Conservation (phyloP, 2,329 filamentous ascomycete species). For the Aspergillus niger region DNA sequence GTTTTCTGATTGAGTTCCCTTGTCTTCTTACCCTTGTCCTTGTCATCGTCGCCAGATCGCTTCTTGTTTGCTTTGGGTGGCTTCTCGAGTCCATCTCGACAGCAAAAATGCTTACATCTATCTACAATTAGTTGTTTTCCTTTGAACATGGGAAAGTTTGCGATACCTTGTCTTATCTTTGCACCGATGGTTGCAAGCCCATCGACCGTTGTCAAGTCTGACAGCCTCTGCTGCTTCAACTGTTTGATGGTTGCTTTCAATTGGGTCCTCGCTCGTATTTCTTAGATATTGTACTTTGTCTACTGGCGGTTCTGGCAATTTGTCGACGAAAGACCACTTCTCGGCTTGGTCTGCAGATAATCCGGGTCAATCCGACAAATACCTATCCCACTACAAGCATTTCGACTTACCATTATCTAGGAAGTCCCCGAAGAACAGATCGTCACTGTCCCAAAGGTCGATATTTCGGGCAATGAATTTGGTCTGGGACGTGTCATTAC, state of each 20-base stretch:
- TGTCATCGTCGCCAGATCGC: constrained; percentile 12
- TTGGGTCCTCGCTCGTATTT: too few relatives aligned
- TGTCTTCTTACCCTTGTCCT: constrained; percentile 24
- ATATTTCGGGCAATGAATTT: constrained; percentile 18
- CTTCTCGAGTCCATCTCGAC: constrained; percentile 69
- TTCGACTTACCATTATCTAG: constrained; percentile 40
- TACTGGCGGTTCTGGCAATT: not conserved
- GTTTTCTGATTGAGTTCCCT: constrained; percentile 32
- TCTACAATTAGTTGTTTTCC: not conserved
- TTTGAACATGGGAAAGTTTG: constrained; percentile 28
- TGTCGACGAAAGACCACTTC: constrained; percentile 11
- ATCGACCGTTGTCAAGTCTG: constrained; percentile 69
- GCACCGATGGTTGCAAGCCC: constrained; percentile 73
- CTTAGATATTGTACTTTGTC: not conserved
- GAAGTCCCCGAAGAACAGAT: constrained; percentile 57
- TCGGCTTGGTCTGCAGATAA: not conserved
- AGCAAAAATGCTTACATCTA: constrained; percentile 72
- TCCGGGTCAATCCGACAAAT: not conserved
- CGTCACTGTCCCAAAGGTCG: constrained; percentile 58
- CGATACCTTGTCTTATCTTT: constrained; percentile 55
- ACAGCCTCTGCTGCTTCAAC: constrained; percentile 43
- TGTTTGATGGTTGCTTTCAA: constrained; percentile 13
- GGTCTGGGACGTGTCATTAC: constrained; percentile 21
- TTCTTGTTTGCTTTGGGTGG: constrained; percentile 51
- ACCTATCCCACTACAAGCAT: not conserved